These are phyloP conservation scores for Eucalyptus paniculata DNA, from an alignment of 345 rosid genomes.

Conservation along the genomic window DNA sequence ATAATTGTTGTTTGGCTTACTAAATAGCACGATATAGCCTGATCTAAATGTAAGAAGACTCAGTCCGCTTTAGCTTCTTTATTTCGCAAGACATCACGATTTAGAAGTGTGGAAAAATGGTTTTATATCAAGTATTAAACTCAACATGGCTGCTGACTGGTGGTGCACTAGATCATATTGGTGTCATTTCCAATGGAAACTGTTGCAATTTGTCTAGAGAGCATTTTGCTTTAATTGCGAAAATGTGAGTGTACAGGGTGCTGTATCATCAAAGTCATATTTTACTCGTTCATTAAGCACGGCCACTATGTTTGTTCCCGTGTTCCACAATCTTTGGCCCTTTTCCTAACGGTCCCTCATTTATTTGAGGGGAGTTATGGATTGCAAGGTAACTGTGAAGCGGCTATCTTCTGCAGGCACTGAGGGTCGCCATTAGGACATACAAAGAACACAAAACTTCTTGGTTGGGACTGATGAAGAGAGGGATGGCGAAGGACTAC, in stretches of 20 bases:
- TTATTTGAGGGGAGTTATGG: neutral
- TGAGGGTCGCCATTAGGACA: conserved; percentile 51
- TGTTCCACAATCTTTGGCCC: neutral
- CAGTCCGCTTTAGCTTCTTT: neutral
- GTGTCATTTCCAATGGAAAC: neutral
- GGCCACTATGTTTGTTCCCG: neutral
- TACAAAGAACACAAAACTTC: conserved; percentile 62
- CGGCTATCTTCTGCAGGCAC: conserved; percentile 24
- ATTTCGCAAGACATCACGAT: neutral
- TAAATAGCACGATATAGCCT: neutral
- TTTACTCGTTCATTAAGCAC: neutral
- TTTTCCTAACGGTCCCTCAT: neutral
- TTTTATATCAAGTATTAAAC: neutral
- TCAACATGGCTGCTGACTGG: neutral
- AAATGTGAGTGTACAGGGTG: neutral
- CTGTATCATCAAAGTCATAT: neutral
- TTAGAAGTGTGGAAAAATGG: neutral
- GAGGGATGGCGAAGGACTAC: conserved; percentile 57
- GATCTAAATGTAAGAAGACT: neutral
- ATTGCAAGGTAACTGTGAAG: neutral
- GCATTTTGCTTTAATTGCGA: neutral
- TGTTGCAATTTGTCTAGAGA: neutral
- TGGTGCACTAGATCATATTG: neutral
- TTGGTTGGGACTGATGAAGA: conserved; percentile 74
- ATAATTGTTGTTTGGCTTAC: neutral